Conservation (phyloP, 2,329 filamentous ascomycete genomes). For the Trichophyton equinum region DNA sequence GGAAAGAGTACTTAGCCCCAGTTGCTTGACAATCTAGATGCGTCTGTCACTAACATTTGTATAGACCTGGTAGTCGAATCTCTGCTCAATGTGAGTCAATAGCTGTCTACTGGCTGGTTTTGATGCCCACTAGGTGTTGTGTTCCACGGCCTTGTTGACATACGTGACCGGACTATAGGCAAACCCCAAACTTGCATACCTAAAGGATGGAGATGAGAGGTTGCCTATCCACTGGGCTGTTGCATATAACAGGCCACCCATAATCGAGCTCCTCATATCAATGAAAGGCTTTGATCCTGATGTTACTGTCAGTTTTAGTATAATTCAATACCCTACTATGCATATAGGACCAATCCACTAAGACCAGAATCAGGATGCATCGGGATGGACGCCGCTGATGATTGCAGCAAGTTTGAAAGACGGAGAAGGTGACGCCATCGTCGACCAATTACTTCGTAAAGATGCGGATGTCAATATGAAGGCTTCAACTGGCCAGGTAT, state of each 20-base stretch:
- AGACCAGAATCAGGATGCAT: constrained; percentile 28
- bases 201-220: constrained; percentile 72
- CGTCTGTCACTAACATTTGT: constrained; percentile 15
- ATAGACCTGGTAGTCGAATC: constrained; percentile 61
- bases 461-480: constrained; percentile 36
- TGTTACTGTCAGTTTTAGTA: constrained; percentile 48
- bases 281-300: constrained; percentile 70
- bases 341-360: background rate
- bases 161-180: constrained; percentile 37
- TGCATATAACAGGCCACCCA: constrained; percentile 65
- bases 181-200: constrained; percentile 63
- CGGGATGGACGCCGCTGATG: constrained; percentile 40
- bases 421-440: constrained; percentile 33
- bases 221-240: constrained; percentile 90
- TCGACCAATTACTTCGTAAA: constrained; percentile 35
- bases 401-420: constrained; percentile 38
- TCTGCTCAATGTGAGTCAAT: constrained; percentile 49
- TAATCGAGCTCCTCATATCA: constrained; percentile 60
- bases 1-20: constrained; percentile 53
- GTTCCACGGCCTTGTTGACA: background rate
- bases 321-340: background rate
- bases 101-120: constrained; percentile 17
- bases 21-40: background rate
- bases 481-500: constrained; percentile 32
- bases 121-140: constrained; percentile 3